Evolutionary conservation across 352 stramenopile species (phyloP).

Genomic region (Nothophytophthora sp.): DNA sequence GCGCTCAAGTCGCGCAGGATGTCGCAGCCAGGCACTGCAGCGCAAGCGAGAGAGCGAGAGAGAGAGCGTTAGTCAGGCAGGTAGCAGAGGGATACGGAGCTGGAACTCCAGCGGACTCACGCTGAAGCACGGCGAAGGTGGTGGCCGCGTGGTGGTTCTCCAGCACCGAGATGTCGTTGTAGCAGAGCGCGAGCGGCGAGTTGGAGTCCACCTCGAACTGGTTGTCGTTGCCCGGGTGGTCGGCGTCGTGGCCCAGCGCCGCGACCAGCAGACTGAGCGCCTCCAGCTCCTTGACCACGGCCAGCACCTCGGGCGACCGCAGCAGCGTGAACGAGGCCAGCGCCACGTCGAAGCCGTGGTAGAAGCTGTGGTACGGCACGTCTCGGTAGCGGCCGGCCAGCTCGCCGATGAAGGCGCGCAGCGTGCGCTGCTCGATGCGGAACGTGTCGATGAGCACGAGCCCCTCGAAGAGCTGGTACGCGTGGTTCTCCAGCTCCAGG

Average conservation of each 20-base stretch:
- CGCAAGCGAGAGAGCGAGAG: not conserved
- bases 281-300: conserved; percentile 76
- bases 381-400: conserved; percentile 62
- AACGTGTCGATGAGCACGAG: conserved; percentile 69
- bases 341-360: conserved; percentile 84
- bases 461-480: conserved; percentile 65
- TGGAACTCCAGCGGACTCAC: conserved; percentile 23
- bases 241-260: conserved; percentile 83
- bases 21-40: conserved; percentile 48
- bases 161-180: conserved; percentile 91
- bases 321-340: conserved; percentile 67
- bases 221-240: conserved; percentile 90
- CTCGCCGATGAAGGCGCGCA: conserved; percentile 57
- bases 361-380: conserved; percentile 87
- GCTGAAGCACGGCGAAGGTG: conserved; percentile 64
- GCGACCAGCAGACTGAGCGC: conserved; percentile 80
- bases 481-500: conserved; percentile 54
- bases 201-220: conserved; percentile 87
- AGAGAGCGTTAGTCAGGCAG: conserved; percentile 3
- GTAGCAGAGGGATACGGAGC: not conserved
- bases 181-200: conserved; percentile 78
- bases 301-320: conserved; percentile 46
- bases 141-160: conserved; percentile 88
- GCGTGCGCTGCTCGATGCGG: conserved; percentile 45
- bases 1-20: conserved; percentile 58